Conservation (phyloP, 305 asterid species). For the Fraxinus floribunda region DNA sequence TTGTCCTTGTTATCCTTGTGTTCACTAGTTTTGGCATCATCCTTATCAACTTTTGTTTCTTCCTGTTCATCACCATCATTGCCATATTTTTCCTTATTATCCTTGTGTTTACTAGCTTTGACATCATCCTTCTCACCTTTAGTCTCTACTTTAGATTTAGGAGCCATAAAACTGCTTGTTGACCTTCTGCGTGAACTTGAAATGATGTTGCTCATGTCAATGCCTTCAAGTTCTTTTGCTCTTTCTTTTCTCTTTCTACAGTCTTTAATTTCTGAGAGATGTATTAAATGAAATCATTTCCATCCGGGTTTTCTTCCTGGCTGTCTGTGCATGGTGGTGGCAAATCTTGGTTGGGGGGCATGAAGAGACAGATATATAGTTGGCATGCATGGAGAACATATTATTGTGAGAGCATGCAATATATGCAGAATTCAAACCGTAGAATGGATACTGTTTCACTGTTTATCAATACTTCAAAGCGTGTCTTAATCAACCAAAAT, state of each 20-base stretch:
- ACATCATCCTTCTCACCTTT: constrained; percentile 42
- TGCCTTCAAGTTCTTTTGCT: constrained; percentile 94
- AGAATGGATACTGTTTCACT: background rate
- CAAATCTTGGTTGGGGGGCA: background rate
- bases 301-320: background rate
- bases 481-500: background rate
- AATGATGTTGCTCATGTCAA: constrained; percentile 84
- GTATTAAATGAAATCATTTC: constrained; percentile 25
- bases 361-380: background rate
- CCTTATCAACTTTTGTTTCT: constrained; percentile 25
- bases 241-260: constrained; percentile 80
- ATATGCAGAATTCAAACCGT: background rate
- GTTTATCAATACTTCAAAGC: background rate
- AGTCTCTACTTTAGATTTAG: constrained; percentile 40
- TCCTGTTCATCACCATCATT: constrained; percentile 24
- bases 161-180: constrained; percentile 52
- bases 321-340: background rate
- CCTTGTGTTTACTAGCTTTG: constrained; percentile 35
- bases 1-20: constrained; percentile 31
- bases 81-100: constrained; percentile 26
- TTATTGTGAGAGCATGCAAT: background rate
- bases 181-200: constrained; percentile 90
- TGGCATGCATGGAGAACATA: background rate
- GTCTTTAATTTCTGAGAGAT: constrained; percentile 68
- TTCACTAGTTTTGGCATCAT: constrained; percentile 34